Percentiles rank a stretch among this genome's conserved stretches.
phyloP scores from a whole-genome alignment of 1,139 yeast genomes.

The Taphrina sp. region DNA sequence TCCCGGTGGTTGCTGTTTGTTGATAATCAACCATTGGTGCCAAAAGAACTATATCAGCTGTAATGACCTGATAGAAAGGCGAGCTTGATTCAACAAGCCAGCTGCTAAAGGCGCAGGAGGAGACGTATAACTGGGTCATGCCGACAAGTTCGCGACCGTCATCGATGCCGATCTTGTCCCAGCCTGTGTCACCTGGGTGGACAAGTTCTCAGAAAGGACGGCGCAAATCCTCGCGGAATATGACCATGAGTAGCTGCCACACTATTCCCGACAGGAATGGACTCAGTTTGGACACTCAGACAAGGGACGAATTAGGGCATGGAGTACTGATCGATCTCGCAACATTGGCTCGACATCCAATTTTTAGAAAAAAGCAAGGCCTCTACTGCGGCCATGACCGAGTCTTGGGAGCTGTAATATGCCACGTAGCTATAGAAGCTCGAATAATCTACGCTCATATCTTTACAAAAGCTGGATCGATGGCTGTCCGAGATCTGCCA shows the following conservation, averaged over 20 bases:
- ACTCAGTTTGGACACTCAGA: no score
- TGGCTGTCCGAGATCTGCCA: not conserved
- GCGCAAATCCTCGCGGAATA: constrained; percentile 11
- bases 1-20: no score
- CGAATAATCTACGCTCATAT: not conserved
- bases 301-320: no score
- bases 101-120: no score
- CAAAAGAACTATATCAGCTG: no score
- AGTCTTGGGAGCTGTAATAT: not conserved
- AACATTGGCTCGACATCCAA: not conserved
- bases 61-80: no score
- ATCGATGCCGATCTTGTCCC: not conserved
- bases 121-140: not conserved
- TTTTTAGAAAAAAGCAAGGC: no score
- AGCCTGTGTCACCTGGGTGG: not conserved
- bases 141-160: not conserved
- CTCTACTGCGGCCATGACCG: not conserved
- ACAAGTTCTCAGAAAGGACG: not conserved
- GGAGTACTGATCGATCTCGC: no score
- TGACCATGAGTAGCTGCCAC: no score
- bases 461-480: not conserved
- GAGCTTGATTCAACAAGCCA: no score
- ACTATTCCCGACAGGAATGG: no score
- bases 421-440: not conserved
- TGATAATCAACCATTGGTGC: no score